These are phyloP conservation scores for Cladobotryum mycophilum DNA, from an alignment of 2,329 filamentous ascomycete genomes.

Conservation along the genomic window DNA sequence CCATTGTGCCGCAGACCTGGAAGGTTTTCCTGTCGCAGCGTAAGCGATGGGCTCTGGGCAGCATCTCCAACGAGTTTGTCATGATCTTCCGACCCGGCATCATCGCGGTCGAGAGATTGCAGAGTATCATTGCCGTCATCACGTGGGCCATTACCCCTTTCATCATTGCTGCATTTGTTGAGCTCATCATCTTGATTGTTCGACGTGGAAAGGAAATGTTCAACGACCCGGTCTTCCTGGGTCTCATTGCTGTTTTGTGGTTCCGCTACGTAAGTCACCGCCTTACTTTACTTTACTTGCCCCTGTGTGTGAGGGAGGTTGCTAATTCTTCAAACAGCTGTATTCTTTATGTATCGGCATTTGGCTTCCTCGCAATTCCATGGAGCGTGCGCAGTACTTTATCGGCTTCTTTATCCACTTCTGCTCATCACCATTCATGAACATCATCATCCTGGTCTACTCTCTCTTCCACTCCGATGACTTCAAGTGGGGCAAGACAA, in stretches of 20 bases:
- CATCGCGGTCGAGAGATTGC: slow-evolving; percentile 36
- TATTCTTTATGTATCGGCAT: slow-evolving; percentile 38
- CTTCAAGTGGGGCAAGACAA: slow-evolving; percentile 42
- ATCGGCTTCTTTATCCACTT: slow-evolving; percentile 33
- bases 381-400: slow-evolving; percentile 33
- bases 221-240: slow-evolving; percentile 29
- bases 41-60: slow-evolving; percentile 43
- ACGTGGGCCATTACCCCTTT: slow-evolving; percentile 42
- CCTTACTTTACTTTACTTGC: neutral
- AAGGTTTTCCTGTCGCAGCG: slow-evolving; percentile 43
- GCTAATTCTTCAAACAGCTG: slow-evolving; percentile 19
- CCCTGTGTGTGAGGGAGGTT: neutral
- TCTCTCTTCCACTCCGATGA: slow-evolving; percentile 38
- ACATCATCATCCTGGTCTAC: slow-evolving; percentile 36
- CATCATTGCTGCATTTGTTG: slow-evolving; percentile 34
- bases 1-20: slow-evolving; percentile 39
- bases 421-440: slow-evolving; percentile 34
- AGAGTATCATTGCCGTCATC: slow-evolving; percentile 39
- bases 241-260: slow-evolving; percentile 31
- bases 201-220: slow-evolving; percentile 27
- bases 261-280: slow-evolving; percentile 34
- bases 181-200: slow-evolving; percentile 30
- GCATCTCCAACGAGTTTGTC: slow-evolving; percentile 43
- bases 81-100: slow-evolving; percentile 40
- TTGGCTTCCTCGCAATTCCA: slow-evolving; percentile 34